Base-by-base conservation (phyloP, 2,329 filamentous ascomycete genomes). In the Botryotinia convoluta region DNA sequence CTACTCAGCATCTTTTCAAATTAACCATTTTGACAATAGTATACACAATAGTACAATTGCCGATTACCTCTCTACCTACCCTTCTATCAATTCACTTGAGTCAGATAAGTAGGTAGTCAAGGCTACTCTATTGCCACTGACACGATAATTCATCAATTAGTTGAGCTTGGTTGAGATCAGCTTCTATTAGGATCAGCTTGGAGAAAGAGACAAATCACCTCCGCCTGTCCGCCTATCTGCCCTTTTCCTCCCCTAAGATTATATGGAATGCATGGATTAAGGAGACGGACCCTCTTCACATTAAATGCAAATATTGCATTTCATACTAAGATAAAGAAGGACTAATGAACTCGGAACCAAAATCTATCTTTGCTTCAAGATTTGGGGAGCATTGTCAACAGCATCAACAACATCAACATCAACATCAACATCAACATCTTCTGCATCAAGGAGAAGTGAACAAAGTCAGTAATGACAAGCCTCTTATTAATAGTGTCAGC, bases 331-430 rank as follows among this genome's bases (percentile, higher is more conserved):
- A 42, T 29, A 29, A 42, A 7, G 48, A 37, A 42, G 20, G 39
- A 37, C 69, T 71, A 22, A 71, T 71, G 69, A 71, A 42, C 20
- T 44, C 69, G 22, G 60, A 64, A 64, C 18, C 44, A 32, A 54
- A 57, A 51, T 51, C 69, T 7, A 64, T 71, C 32, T 32, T 51
- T 63, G 39, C 32, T 39, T 29, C 69, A 16, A 20, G 22, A 16
- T 60, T 44, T 32, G n/a, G 48, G 9, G 29, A 68, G 29, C 45
- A 26, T n/a, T 54, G 37, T 26, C 63, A 48, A 9, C 35, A 62
- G 37, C 35, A 62, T 18, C 37, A 62, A 16, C 10, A 62, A 0
- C 35, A 39, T 4, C 22, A 60, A 12, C 57, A 22, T 3, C 57
- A 22, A 4, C 32, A 60, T 22, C 60, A 29, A 10, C 59, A 61